Evolutionary conservation across 352 stramenopile species (phyloP), one percentile per base, ranked within the genome.

Genomic region (Lagenidium giganteum): DNA sequence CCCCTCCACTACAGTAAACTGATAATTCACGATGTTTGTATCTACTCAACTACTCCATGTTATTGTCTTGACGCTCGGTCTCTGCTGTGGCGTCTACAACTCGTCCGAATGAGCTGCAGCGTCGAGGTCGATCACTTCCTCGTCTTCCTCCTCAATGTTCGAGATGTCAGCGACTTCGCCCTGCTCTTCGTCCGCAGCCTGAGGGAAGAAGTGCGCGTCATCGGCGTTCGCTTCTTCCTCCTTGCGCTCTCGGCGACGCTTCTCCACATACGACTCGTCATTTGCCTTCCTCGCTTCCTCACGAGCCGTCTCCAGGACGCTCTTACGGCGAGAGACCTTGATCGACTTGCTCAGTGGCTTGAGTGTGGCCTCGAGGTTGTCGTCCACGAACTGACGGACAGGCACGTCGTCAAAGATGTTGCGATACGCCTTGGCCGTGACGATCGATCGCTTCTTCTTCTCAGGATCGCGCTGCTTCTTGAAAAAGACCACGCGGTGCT

Each of bases 401-500:
- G 72, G 59, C 5, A 83, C 29, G 1, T 69, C 42, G 37, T 90
- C 69, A 51, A 93, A 87, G n/a, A 64, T 44, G 28, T 63, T 80
- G 44, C 68, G 70, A 31, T 69, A 87, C 2, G 72, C 72, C 45
- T 75, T 83, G 11, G 67, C 72, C 0, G 65, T 63, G 24, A 86
- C 39, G n/a, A 60, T 48, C 9, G 42, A 20, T 28, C 55, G 62
- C 30, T 70, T 73, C 49, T 54, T 57, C 8, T 49, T 60, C 16
- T 60, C 42, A 6, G 49, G 36, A 17, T 76, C 59, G 11, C 50
- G 62, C 18, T 71, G 49, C n/a, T 67, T 75, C 29, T 64, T 67
- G 50, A 93, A 93, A 5, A 88, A 47, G 41, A 91, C 62, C 37
- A 90, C 38, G 1, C 81, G 76, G 38, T 91, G 73, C 26, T 85